phyloP scores from a whole-genome alignment of 2,329 filamentous ascomycete genomes.

The Aspergillus piperis region DNA sequence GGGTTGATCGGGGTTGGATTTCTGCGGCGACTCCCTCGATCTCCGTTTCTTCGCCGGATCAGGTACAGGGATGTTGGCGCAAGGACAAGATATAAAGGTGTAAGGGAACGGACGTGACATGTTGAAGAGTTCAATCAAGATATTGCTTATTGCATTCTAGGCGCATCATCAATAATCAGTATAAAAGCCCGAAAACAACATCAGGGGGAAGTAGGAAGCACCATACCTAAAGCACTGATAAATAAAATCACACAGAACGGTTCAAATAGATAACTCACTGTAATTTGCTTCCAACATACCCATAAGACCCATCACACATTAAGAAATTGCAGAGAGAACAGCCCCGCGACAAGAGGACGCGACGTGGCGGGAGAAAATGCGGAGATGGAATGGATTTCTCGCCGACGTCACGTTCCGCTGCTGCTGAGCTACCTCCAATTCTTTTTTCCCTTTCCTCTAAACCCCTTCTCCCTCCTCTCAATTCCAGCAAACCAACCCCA shows the following conservation, averaged over 20 bases:
- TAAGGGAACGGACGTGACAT: conserved; percentile 64
- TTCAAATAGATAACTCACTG: background rate
- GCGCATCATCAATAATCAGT: background rate
- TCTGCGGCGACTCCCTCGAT: conserved; percentile 38
- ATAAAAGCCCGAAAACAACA: background rate
- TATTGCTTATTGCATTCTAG: background rate
- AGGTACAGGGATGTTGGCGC: conserved; percentile 53
- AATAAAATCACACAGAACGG: background rate
- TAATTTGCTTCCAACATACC: background rate
- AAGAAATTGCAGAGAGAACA: background rate
- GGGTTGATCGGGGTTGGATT: conserved; percentile 30
- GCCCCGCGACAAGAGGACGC: background rate
- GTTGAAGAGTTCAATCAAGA: conserved; percentile 3
- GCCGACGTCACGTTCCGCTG: conserved; percentile 8
- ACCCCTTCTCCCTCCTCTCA: background rate
- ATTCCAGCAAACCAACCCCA: background rate
- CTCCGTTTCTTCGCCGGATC: conserved; percentile 42
- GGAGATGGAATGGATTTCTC: conserved; percentile 2
- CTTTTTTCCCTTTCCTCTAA: background rate
- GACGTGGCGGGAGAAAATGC: conserved; percentile 1
- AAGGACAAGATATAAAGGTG: conserved; percentile 66
- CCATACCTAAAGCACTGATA: background rate
- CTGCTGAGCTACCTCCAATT: background rate
- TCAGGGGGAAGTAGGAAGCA: background rate
- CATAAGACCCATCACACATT: too few relatives aligned